A percentile compares a stretch with the other conserved stretches of the same genome.
phyloP scores from a whole-genome alignment of 2,329 filamentous ascomycete genomes.

The Trichoderma simmonsii region DNA sequence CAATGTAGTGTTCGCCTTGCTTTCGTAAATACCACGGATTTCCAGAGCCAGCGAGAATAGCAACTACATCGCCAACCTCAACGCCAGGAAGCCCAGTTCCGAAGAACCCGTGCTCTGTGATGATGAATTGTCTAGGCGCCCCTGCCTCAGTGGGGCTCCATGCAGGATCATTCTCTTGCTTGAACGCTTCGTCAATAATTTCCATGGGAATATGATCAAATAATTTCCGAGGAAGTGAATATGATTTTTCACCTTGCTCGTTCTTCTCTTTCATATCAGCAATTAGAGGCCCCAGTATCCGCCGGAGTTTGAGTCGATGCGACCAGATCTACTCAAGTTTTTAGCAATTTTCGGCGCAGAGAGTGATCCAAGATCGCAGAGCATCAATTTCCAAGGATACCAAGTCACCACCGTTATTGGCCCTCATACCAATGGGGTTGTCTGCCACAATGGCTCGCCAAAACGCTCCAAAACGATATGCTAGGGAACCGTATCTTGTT shows the following conservation, averaged over 20 bases:
- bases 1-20: background rate
- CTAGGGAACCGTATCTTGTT: background rate
- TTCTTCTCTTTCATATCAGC: background rate
- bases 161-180: background rate
- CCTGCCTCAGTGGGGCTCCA: background rate
- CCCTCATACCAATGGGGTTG: background rate
- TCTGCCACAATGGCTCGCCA: background rate
- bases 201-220: background rate
- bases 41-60: background rate
- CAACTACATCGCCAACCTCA: background rate
- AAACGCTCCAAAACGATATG: background rate
- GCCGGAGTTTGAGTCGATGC: background rate
- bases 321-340: background rate
- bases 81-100: background rate
- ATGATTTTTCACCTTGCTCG: background rate
- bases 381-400: background rate
- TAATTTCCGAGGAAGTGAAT: background rate
- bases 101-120: background rate
- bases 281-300: background rate
- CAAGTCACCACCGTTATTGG: background rate
- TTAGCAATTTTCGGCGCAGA: background rate
- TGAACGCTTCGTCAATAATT: background rate
- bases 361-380: background rate
- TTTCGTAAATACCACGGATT: background rate
- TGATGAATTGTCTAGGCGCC: background rate